A percentile compares a stretch with the other conserved stretches of the same genome.
phyloP scores from a whole-genome alignment of 2,329 filamentous ascomycete genomes.

The Sporothrix inflata region DNA sequence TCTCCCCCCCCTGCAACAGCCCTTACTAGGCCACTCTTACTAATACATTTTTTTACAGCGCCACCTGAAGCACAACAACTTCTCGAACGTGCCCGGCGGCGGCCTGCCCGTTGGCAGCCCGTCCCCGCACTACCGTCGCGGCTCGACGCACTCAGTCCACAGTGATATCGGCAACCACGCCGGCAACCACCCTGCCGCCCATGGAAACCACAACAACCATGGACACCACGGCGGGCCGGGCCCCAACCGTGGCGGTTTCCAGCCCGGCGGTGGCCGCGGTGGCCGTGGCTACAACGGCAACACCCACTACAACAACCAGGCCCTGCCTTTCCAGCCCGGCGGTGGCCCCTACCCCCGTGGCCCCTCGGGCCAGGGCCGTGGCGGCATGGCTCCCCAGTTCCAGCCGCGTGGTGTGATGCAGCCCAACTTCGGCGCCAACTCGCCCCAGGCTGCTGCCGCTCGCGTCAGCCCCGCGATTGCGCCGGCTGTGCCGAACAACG shows the following conservation, averaged over 20 bases:
- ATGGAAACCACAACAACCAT: slow-evolving; percentile 60
- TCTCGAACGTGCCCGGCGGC: slow-evolving; percentile 62
- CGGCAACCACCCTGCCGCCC: slow-evolving; percentile 53
- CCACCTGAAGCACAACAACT: slow-evolving; percentile 63
- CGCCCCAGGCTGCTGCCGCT: slow-evolving; percentile 59
- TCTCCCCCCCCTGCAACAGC: not conserved
- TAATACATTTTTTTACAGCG: slow-evolving; percentile 49
- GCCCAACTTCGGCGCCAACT: slow-evolving; percentile 53
- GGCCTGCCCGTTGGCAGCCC: slow-evolving; percentile 49
- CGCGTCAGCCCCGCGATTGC: slow-evolving; percentile 68
- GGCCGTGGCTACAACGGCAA: slow-evolving; percentile 51
- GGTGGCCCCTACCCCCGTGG: slow-evolving; percentile 44
- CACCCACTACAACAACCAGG: slow-evolving; percentile 52
- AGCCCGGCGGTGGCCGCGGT: slow-evolving; percentile 54
- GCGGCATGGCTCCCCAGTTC: slow-evolving; percentile 51
- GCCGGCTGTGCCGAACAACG: slow-evolving; percentile 61
- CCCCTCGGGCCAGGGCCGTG: slow-evolving; percentile 53
- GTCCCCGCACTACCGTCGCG: slow-evolving; percentile 75
- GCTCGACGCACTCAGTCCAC: slow-evolving; percentile 83
- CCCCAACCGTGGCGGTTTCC: slow-evolving; percentile 61
- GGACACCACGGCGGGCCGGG: slow-evolving; percentile 68
- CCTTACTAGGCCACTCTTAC: slow-evolving; percentile 17
- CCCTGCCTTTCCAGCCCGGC: slow-evolving; percentile 49
- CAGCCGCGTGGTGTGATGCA: slow-evolving; percentile 52
- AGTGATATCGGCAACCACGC: slow-evolving; percentile 69